Base-by-base conservation (phyloP, 495 filamentous ascomycete species). In the Penicillium samsonianum region DNA sequence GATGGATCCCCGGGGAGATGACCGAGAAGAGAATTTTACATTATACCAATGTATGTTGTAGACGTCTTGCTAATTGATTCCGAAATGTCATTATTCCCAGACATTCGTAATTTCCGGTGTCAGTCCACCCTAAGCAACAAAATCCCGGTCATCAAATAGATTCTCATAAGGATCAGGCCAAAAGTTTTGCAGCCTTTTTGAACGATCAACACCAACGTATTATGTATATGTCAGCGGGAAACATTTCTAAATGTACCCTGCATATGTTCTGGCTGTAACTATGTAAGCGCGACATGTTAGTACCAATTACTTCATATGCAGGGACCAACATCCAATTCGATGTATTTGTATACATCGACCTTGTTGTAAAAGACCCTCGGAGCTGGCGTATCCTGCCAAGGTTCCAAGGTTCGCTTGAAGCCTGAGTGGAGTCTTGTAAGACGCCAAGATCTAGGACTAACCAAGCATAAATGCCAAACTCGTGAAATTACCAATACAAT, bases 331-430 rank as follows among this genome's bases (percentile, higher is more conserved):
- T n/a, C n/a, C n/a, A n/a, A n/a, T 33, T 3, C 9, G 9, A 31
- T 31, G 30, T 31, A 31, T 31, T 12, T 31, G 30, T 31, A 31
- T 31, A 31, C 30, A 31, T 33, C 11, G 30, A 28, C 26, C 26
- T n/a, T n/a, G n/a, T n/a, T n/a, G n/a, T 28, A 28, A 28, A 28
- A 4, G 5, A 28, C 26, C 26, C 26, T 28, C 26, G 30, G 28
- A 33, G 30, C 30, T 33, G 12, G 30, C 30, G 30, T 33, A 33
- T 33, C 30, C 11, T 33, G 30, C 30, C 30, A 33, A 33, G 30
- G 10, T 33, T 33, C 30, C 53, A 55, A 55, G 53, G 11, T 55
- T 55, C 53, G 52, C 52, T 46, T 55, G 28, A 43, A 22, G 25
- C n/a, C 14, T 5, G 12, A 31, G 53, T 38, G 53, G 53, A 40